Evolutionary conservation across 257 asterid genomes (phyloP).

Genomic region (Ligustrum vulgare): DNA sequence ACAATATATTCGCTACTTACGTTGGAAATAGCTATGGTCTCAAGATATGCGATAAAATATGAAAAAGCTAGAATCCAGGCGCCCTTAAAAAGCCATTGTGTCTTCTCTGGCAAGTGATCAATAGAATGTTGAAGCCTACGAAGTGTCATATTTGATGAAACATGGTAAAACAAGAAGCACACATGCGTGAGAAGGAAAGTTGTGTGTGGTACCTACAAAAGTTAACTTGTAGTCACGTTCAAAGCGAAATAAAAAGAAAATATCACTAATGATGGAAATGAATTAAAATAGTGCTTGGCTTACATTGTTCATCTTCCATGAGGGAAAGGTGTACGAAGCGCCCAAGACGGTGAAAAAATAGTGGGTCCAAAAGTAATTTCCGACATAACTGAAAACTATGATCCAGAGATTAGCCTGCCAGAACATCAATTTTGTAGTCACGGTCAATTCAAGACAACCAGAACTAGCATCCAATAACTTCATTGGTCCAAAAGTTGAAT

Average conservation of each 20-base stretch:
- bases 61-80: conserved; percentile 82
- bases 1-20: conserved; percentile 43
- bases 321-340: conserved; percentile 93
- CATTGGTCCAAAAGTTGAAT: not conserved
- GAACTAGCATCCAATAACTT: conserved; percentile 1
- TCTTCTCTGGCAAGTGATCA: conserved; percentile 65
- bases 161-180: conserved; percentile 96
- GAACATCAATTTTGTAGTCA: conserved; percentile 34
- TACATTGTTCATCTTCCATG: conserved; percentile 97
- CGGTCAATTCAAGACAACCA: not conserved
- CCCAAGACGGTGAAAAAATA: conserved; percentile 96
- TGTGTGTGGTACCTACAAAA: conserved; percentile 85
- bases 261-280: not conserved
- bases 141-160: conserved; percentile 78
- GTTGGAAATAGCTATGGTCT: conserved; percentile 83
- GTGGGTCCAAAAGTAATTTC: conserved; percentile 99
- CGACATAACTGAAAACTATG: conserved; percentile 85
- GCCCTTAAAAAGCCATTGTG: conserved; percentile 66
- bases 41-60: conserved; percentile 83
- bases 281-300: conserved; percentile 26
- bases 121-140: conserved; percentile 71
- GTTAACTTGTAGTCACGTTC: conserved; percentile 4
- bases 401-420: conserved; percentile 97
- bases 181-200: conserved; percentile 91
- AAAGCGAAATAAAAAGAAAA: not conserved